Evolutionary conservation across 345 rosid genomes (phyloP).

Genomic region (Euphorbia peplus): DNA sequence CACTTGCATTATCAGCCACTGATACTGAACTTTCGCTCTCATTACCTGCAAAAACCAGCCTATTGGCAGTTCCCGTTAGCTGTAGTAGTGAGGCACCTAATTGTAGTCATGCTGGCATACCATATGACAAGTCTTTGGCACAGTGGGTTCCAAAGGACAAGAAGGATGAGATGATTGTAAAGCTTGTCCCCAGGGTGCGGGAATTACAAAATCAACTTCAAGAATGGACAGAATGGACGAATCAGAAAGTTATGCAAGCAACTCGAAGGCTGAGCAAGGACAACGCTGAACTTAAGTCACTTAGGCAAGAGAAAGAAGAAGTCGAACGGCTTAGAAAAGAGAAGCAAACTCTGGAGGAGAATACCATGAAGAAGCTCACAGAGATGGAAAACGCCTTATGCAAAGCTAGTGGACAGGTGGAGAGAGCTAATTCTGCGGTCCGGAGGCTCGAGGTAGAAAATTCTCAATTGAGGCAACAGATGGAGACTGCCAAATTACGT

Average conservation of each 20-base stretch:
- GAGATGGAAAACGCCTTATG: conserved; percentile 81
- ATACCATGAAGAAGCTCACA: conserved; percentile 70
- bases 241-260: conserved; percentile 96
- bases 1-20: conserved; percentile 35
- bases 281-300: conserved; percentile 71
- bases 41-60: conserved; percentile 42
- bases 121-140: conserved; percentile 39
- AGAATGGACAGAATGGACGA: conserved; percentile 94
- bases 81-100: conserved; percentile 32
- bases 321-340: conserved; percentile 83
- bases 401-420: conserved; percentile 79
- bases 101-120: conserved; percentile 39
- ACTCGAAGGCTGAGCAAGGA: conserved; percentile 80
- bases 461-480: conserved; percentile 59
- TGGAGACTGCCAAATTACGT: conserved; percentile 62
- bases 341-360: conserved; percentile 71
- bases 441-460: conserved; percentile 79
- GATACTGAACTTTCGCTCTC: conserved; percentile 70
- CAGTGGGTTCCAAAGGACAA: conserved; percentile 48
- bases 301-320: conserved; percentile 89
- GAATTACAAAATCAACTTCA: conserved; percentile 69
- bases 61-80: conserved; percentile 33
- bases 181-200: conserved; percentile 46
- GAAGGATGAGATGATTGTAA: conserved; percentile 55
- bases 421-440: conserved; percentile 62